Percentiles rank a stretch among this genome's conserved stretches.
Evolutionary conservation across 2,329 filamentous ascomycete genomes (phyloP).

Genomic region (Cercospora zeina): DNA sequence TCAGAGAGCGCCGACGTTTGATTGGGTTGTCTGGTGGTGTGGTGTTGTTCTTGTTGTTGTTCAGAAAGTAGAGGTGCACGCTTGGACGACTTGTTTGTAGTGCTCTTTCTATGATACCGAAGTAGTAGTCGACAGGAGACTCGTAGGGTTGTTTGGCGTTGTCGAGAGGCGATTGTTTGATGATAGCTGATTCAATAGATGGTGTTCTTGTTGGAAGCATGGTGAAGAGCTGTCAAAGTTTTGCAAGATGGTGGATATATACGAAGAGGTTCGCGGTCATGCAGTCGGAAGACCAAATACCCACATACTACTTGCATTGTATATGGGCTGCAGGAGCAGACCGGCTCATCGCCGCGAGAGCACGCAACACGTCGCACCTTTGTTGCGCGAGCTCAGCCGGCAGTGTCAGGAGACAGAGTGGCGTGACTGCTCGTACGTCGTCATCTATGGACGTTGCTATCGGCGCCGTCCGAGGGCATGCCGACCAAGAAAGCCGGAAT

Average conservation of each 20-base stretch:
- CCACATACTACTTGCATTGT: constrained; percentile 10
- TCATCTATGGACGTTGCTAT: constrained; percentile 12
- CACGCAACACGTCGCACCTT: constrained; percentile 9
- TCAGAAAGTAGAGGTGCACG: constrained; percentile 20
- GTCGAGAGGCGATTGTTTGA: background rate
- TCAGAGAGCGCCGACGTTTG: constrained; percentile 5
- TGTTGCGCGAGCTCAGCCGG: constrained; percentile 5
- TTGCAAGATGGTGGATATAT: constrained; percentile 15
- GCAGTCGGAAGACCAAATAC: constrained; percentile 10
- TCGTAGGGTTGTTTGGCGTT: background rate
- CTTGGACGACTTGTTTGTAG: constrained; percentile 20
- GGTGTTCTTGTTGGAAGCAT: constrained; percentile 16
- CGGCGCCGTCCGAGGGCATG: constrained; percentile 2
- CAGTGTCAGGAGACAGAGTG: constrained; percentile 13
- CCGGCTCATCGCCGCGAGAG: constrained; percentile 5
- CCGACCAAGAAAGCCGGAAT: constrained; percentile 1
- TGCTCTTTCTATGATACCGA: constrained; percentile 17
- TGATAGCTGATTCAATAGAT: background rate
- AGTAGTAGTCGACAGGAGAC: constrained; percentile 18
- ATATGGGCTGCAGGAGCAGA: constrained; percentile 17
- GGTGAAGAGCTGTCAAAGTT: background rate
- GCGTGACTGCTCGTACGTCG: constrained; percentile 8
- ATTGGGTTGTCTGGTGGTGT: background rate
- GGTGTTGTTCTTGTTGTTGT: constrained; percentile 6
- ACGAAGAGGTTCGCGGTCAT: constrained; percentile 3